phyloP scores from a whole-genome alignment of 306 rosid genomes.

The Cucurbita argyrosperma region DNA sequence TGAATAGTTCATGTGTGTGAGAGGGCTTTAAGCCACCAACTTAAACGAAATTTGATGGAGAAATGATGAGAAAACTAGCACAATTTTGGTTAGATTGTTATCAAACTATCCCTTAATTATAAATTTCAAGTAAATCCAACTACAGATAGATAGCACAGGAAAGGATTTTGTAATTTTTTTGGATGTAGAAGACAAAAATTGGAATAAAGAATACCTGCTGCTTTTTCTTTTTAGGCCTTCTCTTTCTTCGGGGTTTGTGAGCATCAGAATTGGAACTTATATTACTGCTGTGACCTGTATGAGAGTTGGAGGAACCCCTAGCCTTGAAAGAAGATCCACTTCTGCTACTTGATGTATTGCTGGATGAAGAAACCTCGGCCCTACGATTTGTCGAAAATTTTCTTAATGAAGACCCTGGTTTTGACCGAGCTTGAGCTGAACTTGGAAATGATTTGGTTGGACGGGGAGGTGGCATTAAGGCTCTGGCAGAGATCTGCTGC shows the following conservation, averaged over 20 bases:
- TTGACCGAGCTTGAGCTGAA: constrained; percentile 23
- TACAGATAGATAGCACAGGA: not conserved
- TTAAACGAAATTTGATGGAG: not conserved
- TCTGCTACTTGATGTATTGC: constrained; percentile 57
- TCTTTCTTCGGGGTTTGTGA: constrained; percentile 80
- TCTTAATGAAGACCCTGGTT: constrained; percentile 65
- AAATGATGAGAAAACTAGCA: no score
- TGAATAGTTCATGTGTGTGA: not conserved
- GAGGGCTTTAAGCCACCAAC: not conserved
- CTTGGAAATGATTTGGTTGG: constrained; percentile 35
- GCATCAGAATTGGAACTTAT: constrained; percentile 98
- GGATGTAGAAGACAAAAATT: not conserved
- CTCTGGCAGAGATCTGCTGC: constrained; percentile 89
- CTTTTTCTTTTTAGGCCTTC: constrained; percentile 88
- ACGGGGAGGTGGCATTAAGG: constrained; percentile 94
- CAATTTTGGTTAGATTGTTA: no score
- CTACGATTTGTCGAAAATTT: constrained; percentile 39
- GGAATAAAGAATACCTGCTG: constrained; percentile 39
- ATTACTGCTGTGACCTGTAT: constrained; percentile 66
- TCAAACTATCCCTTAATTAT: no score
- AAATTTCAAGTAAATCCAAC: not conserved
- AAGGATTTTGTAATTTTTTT: not conserved
- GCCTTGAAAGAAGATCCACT: constrained; percentile 44
- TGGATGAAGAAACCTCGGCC: constrained; percentile 40
- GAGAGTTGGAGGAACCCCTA: constrained; percentile 62